A percentile compares a stretch with the other conserved stretches of the same genome.
Evolutionary conservation across 1,284 basidiomycete genomes (phyloP).

Genomic region (Rhodotorula sp.): DNA sequence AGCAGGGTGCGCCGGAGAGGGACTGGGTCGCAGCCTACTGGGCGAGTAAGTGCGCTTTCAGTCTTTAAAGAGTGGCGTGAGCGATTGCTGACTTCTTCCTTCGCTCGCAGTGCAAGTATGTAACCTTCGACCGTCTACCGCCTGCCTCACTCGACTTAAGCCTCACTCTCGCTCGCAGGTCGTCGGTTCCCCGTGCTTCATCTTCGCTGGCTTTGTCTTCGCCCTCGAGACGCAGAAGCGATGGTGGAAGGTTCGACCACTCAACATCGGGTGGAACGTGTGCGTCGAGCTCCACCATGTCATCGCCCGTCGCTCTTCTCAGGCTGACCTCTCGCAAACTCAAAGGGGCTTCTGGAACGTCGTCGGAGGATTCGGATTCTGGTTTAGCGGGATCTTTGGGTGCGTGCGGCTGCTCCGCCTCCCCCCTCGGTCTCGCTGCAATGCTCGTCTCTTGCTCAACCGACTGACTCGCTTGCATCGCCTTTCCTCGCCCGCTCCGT

Average conservation of each 20-base stretch:
- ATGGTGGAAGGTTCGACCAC: constrained; percentile 16
- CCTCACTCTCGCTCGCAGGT: neutral
- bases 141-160: no score
- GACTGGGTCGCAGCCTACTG: constrained; percentile 26
- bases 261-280: constrained; percentile 27
- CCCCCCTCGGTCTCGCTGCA: neutral
- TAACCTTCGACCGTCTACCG: no score
- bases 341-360: constrained; percentile 33
- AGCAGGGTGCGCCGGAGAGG: constrained; percentile 5
- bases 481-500: neutral
- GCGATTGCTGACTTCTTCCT: neutral
- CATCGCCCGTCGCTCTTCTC: neutral
- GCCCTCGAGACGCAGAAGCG: constrained; percentile 26
- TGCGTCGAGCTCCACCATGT: constrained; percentile 1
- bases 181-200: constrained; percentile 23
- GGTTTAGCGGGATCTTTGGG: constrained; percentile 24
- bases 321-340: neutral
- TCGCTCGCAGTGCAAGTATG: neutral
- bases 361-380: constrained; percentile 32
- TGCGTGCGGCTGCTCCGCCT: neutral
- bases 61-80: no score
- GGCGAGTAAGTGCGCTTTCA: constrained; percentile 4
- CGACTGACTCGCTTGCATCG: no score
- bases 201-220: constrained; percentile 22
- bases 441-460: neutral